Percentiles rank a stretch among this genome's conserved stretches.
Evolutionary conservation across 228 moss, liverwort and hornwort genomes (phyloP).

Genomic region (Sphagnum magellanicum): DNA sequence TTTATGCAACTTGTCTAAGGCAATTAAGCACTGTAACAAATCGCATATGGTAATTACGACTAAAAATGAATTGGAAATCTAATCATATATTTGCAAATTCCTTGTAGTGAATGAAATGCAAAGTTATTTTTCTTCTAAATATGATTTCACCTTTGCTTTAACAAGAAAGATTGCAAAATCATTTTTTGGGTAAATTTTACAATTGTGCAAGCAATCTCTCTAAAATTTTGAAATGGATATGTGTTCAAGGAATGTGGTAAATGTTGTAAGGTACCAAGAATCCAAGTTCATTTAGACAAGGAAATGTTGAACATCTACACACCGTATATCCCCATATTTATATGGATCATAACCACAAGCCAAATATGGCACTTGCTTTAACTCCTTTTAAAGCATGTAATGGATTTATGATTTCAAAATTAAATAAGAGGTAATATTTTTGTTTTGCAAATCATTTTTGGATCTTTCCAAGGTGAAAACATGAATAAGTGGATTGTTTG

Average conservation of each 20-base stretch:
- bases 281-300: constrained; percentile 90
- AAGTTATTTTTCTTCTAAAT: too few species aligned
- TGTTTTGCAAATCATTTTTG: neutral
- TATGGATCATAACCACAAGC: constrained; percentile 93
- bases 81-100: too few species aligned
- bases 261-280: constrained; percentile 79
- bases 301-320: constrained; percentile 50
- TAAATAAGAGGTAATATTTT: constrained; percentile 3
- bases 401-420: constrained; percentile 58
- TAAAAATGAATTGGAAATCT: too few species aligned
- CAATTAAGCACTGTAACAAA: too few species aligned
- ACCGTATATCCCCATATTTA: constrained; percentile 56
- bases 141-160: neutral
- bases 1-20: too few species aligned
- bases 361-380: constrained; percentile 90
- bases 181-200: neutral
- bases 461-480: too few species aligned
- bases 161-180: neutral
- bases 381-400: constrained; percentile 76
- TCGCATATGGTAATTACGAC: too few species aligned
- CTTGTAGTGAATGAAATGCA: neutral
- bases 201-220: too few species aligned
- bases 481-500: too few species aligned
- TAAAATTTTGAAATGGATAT: too few species aligned
- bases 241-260: constrained; percentile 11